These are phyloP conservation scores for Rhodotorula sp. DNA, from an alignment of 1,284 basidiomycete species.

Conservation along the genomic window DNA sequence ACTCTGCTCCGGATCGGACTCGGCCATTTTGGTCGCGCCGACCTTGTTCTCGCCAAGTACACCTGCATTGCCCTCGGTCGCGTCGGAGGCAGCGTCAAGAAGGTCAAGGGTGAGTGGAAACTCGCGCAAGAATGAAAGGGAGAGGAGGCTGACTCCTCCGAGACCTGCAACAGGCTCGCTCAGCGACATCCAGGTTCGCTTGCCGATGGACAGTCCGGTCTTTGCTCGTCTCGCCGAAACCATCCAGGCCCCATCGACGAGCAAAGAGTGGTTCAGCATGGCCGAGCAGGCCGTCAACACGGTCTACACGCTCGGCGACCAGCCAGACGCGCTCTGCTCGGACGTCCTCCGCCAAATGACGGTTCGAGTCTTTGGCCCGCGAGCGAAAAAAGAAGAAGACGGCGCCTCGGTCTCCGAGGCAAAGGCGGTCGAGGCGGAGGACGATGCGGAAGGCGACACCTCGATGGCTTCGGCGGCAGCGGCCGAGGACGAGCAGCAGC, in stretches of 20 bases:
- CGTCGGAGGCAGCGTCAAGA: conserved; percentile 90
- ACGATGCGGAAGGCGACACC: neutral
- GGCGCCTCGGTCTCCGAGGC: neutral
- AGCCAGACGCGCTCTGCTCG: conserved; percentile 82
- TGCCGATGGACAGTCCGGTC: conserved; percentile 83
- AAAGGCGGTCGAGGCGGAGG: neutral
- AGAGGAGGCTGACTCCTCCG: neutral
- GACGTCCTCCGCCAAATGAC: conserved; percentile 80
- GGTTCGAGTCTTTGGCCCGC: conserved; percentile 61
- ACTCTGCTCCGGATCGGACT: conserved; percentile 83
- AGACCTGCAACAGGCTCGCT: conserved; percentile 61
- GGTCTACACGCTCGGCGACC: conserved; percentile 88
- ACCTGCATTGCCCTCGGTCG: conserved; percentile 91
- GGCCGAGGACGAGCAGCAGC: neutral
- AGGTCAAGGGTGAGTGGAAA: conserved; percentile 78
- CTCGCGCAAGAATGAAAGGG: no score
- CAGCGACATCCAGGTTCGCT: conserved; percentile 76
- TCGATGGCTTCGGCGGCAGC: neutral
- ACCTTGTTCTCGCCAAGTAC: conserved; percentile 85
- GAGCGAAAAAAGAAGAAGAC: neutral
- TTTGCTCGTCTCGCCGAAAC: conserved; percentile 78
- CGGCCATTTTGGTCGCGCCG: conserved; percentile 78
- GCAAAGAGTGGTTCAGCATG: conserved; percentile 90
- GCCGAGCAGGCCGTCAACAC: conserved; percentile 97
- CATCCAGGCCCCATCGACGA: conserved; percentile 70